phyloP scores from a whole-genome alignment of 164 flowering plant species.

The Umbellularia californica region DNA sequence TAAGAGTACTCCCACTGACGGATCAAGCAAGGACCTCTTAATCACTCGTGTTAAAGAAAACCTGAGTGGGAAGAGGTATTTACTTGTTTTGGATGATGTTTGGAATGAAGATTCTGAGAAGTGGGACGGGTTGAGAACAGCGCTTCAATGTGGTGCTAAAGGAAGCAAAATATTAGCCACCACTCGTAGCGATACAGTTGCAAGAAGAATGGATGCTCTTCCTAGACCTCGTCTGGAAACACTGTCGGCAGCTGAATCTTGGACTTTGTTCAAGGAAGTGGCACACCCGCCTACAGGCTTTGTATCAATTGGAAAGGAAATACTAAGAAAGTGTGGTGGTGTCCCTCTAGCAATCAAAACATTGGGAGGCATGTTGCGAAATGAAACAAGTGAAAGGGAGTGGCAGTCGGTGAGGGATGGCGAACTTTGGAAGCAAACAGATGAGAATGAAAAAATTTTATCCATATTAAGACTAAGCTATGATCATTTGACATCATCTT shows the following conservation, averaged over 20 bases:
- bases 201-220: conserved; percentile 3
- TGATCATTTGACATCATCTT: conserved; percentile 14
- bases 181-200: conserved; percentile 4
- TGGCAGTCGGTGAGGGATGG: conserved; percentile 8
- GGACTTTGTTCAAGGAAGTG: neutral
- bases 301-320: neutral
- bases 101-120: neutral
- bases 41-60: no score
- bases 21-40: no score
- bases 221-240: neutral
- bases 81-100: conserved; percentile 12
- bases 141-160: neutral
- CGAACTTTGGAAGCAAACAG: neutral
- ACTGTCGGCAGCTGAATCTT: conserved; percentile 11
- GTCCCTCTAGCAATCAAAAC: conserved; percentile 12
- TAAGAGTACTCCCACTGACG: no score
- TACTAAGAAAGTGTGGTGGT: conserved; percentile 11
- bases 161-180: conserved; percentile 15
- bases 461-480: conserved; percentile 16
- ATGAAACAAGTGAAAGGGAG: neutral
- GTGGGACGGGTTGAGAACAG: neutral
- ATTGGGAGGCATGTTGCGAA: conserved; percentile 7
- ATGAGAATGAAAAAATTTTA: neutral
- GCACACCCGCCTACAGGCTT: neutral
- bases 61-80: conserved; percentile 2